phyloP scores from a whole-genome alignment of 768 basidiomycete species.

The Podaxis pistillaris region DNA sequence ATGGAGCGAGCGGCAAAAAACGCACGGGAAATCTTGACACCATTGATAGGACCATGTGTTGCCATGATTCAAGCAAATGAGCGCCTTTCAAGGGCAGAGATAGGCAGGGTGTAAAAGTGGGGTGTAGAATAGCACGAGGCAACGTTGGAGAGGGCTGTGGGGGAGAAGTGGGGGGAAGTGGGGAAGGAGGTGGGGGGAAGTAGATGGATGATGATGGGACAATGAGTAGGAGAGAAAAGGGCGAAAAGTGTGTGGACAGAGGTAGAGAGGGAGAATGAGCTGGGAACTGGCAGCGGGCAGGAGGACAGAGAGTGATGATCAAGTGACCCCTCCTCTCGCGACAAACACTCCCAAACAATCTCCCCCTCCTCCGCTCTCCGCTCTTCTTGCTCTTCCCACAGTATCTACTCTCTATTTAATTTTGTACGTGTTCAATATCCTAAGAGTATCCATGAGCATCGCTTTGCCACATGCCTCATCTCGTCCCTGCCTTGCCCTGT shows the following conservation, averaged over 20 bases:
- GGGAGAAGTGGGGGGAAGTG: constrained; percentile 6
- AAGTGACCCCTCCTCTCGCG: constrained; percentile 28
- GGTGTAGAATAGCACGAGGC: constrained; percentile 13
- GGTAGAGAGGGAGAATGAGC: constrained; percentile 19
- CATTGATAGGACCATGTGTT: constrained; percentile 81
- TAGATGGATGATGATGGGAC: constrained; percentile 7
- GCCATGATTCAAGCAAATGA: constrained; percentile 46
- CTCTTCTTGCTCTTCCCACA: not conserved
- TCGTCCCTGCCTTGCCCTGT: not conserved
- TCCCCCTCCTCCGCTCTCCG: not conserved
- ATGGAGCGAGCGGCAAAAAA: constrained; percentile 25
- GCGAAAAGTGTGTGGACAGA: constrained; percentile 18
- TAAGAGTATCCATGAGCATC: not conserved
- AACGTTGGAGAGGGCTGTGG: constrained; percentile 10
- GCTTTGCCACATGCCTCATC: not conserved
- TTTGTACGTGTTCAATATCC: not conserved
- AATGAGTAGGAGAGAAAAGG: constrained; percentile 21
- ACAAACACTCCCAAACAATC: constrained; percentile 31
- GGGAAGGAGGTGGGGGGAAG: not conserved
- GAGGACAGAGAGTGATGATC: constrained; percentile 22
- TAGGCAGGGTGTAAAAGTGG: not conserved
- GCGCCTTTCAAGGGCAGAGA: constrained; percentile 11
- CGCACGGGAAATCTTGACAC: constrained; percentile 84
- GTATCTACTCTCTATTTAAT: not conserved
- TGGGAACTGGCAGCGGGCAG: constrained; percentile 19